phyloP scores from a whole-genome alignment of 257 asterid species.

The Schizonepeta tenuifolia region DNA sequence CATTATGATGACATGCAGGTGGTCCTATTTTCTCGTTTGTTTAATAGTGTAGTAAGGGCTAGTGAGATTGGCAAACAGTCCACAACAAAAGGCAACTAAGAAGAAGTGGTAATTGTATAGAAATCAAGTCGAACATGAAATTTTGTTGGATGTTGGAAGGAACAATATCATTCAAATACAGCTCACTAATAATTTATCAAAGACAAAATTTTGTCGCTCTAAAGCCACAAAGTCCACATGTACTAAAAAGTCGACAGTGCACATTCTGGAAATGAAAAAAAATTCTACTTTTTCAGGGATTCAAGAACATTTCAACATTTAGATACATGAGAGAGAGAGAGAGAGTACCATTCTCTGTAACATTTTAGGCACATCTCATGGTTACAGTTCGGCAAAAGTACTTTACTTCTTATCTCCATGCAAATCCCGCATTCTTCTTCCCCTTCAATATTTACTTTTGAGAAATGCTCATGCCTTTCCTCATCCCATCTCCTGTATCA shows the following conservation, averaged over 20 bases:
- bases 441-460: slow-evolving; percentile 71
- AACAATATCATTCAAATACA: background rate
- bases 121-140: background rate
- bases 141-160: background rate
- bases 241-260: background rate
- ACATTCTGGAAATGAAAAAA: background rate
- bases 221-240: background rate
- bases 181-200: background rate
- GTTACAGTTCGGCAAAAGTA: slow-evolving; percentile 82
- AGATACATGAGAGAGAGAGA: slow-evolving; percentile 10
- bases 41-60: background rate
- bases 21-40: background rate
- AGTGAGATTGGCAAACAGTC: background rate
- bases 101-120: background rate
- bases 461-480: slow-evolving; percentile 47
- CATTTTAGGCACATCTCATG: slow-evolving; percentile 90
- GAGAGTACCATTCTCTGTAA: slow-evolving; percentile 80
- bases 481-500: slow-evolving; percentile 77
- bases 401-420: slow-evolving; percentile 78
- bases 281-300: background rate
- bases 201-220: background rate
- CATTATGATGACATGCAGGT: background rate
- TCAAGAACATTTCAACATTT: background rate
- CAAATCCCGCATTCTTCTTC: slow-evolving; percentile 97
- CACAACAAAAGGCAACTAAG: background rate